Conservation (phyloP, 2,329 filamentous ascomycete genomes). For the Fusarium illudens region DNA sequence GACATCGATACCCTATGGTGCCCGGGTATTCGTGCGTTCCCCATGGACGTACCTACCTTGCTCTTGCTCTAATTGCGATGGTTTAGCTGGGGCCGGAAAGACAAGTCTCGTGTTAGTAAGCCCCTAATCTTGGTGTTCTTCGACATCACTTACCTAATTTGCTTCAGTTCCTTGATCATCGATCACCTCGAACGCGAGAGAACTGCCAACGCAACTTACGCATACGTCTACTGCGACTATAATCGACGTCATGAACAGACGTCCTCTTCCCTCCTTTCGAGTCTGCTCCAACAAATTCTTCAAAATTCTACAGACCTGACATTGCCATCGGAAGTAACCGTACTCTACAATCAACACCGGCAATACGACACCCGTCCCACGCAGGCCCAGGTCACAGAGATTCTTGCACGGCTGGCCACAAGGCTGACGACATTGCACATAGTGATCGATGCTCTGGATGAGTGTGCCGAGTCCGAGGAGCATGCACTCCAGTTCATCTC, state of each 20-base stretch:
- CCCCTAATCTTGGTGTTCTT: neutral
- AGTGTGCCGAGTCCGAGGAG: neutral
- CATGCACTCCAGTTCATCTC: neutral
- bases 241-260: neutral
- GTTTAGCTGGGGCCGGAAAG: neutral
- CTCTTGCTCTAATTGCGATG: neutral
- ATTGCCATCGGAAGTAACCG: neutral
- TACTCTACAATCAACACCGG: neutral
- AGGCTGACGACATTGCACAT: neutral
- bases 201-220: neutral
- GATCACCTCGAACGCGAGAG: neutral
- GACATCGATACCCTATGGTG: neutral
- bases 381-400: neutral
- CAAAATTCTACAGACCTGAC: neutral
- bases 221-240: neutral
- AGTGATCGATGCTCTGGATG: neutral
- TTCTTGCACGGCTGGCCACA: neutral
- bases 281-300: neutral
- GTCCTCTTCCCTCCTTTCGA: neutral
- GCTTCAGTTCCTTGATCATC: neutral
- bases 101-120: neutral
- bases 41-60: too few species aligned
- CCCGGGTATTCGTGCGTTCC: neutral
- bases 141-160: neutral
- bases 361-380: neutral